Base-by-base conservation (phyloP, 2,329 filamentous ascomycete genomes). In the Incumbomyces delicatus region DNA sequence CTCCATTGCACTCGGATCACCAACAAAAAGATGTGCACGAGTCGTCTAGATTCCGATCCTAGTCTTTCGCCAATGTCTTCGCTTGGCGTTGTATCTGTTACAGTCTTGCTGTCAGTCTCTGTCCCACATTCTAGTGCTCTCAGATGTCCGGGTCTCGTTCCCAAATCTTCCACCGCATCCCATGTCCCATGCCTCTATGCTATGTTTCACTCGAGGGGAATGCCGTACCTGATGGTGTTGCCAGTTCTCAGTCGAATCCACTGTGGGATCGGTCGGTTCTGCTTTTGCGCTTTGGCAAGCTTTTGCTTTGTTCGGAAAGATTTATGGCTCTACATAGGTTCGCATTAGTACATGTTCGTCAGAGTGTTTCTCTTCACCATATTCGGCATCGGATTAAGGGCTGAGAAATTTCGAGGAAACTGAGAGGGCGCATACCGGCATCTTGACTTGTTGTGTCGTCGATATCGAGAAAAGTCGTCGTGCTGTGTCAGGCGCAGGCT, bases 251-350 rank as follows among this genome's bases (percentile, higher is more conserved):
- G 83, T 71, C 92, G 85, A 72, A 98, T 96, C 92, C 92, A 98
- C 81, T 98, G 92, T 61, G 92, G 92, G 72, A 98, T 95, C 64
- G 92, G 92, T 72, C 92, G 85, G 85, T 98, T 98, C 81, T 96
- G 90, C 83, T 95, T 96, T 81, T 96, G 90, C 71, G 92, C 92
- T 81, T 90, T 95, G 71, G 92, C 92, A 78, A 98, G 88, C 92
- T 98, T 98, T 76, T 94, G 85, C 89, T 98, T 98, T 76, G 89
- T 95, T 73, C 89, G 86, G 88, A 98, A 98, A 71, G 89, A 87
- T 85, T 98, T 98, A 80, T 98, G 88, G 84, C 85, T 90, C 90
- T 96, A 72, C 69, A 52, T 50, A 53, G 48, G 10, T 6, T 44
- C 14, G 27, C n/a, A 32, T 46, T 40, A 46, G 43, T 40, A 34